Evolutionary conservation across 176 grass and related monocot genomes (phyloP), one percentile per base, ranked within the genome.

Genomic region (Oryza rufipogon): DNA sequence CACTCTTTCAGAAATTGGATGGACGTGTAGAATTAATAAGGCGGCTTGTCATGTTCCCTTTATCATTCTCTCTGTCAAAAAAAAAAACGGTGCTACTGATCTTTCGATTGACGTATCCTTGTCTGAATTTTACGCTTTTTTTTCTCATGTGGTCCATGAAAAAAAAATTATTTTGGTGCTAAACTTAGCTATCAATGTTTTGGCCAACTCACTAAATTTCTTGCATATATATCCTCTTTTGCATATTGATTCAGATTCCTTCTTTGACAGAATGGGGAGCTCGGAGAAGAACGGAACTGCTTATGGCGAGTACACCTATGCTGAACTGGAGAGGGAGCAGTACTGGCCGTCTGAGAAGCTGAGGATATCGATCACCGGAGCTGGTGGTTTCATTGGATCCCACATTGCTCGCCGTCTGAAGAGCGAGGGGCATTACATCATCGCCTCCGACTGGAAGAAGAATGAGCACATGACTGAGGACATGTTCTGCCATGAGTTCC

Each of bases 371-470:
- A 89, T 96, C 49, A 96, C 93, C 14, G 94, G 94, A 52, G 94
- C 94, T 33, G 94, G 94, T 17, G 94, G 91, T 60, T 96, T 96
- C 81, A 96, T 96, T 49, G 94, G 88, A 77, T 96, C 91, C 14
- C 94, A 96, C 78, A 96, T 96, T 80, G 94, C 94, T 41, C 88
- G 94, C 44, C 86, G 94, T 41, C 68, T 96, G 78, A 96, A 93
- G 79, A 91, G 78, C 0, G 94, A 96, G 81, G 94, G 91, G 2
- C 94, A 96, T 42, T 96, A 96, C 68, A 83, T 96, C 51, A 88
- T 96, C 6, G 91, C 94, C n/a, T 96, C 94, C 0, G 94, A 96
- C 75, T 96, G 94, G 94, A 96, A 96, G 94, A 96, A 96, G 89
- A 96, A 96, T 26, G 94, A 96, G 26, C 94, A 96, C 84, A 96